Conservation (phyloP, 2,329 filamentous ascomycete species). For the Cryphonectria naterciae region DNA sequence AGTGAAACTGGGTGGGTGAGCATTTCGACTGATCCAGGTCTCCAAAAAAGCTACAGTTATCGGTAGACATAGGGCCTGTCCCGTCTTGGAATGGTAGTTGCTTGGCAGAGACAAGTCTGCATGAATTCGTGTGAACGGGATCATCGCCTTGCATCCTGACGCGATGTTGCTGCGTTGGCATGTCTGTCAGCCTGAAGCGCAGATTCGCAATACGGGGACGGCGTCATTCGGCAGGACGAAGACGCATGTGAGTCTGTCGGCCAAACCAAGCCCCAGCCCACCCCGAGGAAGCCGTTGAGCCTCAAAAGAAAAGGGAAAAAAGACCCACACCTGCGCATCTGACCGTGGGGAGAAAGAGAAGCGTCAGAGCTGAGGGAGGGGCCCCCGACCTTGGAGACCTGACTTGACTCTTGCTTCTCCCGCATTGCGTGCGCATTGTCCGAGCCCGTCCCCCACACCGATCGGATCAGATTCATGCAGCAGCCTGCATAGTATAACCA, state of each 20-base stretch:
- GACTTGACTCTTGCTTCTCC: background rate
- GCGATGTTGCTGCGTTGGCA: constrained; percentile 11
- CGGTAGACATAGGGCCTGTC: background rate
- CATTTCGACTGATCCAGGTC: background rate
- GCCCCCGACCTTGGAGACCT: too few species aligned
- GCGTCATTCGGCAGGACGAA: constrained; percentile 1
- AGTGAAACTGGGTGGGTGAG: background rate
- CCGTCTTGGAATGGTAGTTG: background rate
- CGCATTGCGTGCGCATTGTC: background rate
- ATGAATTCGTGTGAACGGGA: background rate
- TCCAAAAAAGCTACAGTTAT: background rate
- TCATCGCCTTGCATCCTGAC: background rate
- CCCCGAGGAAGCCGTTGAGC: constrained; percentile 8
- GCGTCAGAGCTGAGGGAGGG: too few species aligned
- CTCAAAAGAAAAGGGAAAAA: background rate
- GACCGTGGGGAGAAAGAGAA: background rate
- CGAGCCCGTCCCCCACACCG: background rate
- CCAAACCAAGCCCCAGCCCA: background rate
- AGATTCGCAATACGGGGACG: background rate
- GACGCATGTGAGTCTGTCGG: background rate
- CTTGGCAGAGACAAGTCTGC: background rate
- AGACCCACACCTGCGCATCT: background rate
- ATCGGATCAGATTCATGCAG: background rate
- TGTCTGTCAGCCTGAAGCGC: constrained; percentile 6
- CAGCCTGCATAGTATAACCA: background rate